Percentiles rank a stretch among this genome's conserved stretches.
phyloP scores from a whole-genome alignment of 2,329 filamentous ascomycete genomes.

The Cytospora chrysosperma region DNA sequence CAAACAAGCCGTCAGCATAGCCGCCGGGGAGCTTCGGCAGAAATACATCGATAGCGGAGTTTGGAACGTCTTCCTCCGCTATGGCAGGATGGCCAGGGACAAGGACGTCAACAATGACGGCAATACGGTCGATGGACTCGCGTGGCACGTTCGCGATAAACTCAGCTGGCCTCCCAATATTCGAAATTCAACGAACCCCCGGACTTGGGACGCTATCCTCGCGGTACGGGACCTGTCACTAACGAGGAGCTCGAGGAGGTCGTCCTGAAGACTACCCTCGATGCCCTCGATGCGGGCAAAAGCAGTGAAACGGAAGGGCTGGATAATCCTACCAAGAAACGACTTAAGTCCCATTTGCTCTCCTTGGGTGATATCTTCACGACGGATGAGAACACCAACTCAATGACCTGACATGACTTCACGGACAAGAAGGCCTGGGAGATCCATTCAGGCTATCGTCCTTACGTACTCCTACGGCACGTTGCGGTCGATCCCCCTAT shows the following conservation, averaged over 20 bases:
- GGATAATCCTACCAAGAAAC: not conserved
- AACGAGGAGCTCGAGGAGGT: not conserved
- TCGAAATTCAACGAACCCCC: not conserved
- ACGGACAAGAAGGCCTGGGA: not conserved
- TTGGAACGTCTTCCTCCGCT: not conserved
- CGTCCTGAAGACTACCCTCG: not conserved
- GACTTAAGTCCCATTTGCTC: not conserved
- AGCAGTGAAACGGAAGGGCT: not conserved
- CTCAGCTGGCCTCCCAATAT: not conserved
- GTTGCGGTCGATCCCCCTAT: not conserved
- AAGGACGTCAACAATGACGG: not conserved
- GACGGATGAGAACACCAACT: not conserved
- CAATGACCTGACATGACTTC: not conserved
- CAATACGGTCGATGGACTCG: not conserved
- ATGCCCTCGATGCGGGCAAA: not conserved
- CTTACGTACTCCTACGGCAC: not conserved
- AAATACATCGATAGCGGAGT: not conserved
- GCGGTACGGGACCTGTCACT: not conserved
- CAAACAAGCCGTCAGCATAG: not conserved
- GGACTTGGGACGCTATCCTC: not conserved
- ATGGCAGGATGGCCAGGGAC: not conserved
- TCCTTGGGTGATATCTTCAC: not conserved
- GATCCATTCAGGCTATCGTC: not conserved
- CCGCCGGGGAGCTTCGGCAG: not conserved
- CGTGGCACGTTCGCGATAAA: not conserved